Base-by-base conservation (phyloP, 139 green algal genomes). In the Yamagishiella unicocca region DNA sequence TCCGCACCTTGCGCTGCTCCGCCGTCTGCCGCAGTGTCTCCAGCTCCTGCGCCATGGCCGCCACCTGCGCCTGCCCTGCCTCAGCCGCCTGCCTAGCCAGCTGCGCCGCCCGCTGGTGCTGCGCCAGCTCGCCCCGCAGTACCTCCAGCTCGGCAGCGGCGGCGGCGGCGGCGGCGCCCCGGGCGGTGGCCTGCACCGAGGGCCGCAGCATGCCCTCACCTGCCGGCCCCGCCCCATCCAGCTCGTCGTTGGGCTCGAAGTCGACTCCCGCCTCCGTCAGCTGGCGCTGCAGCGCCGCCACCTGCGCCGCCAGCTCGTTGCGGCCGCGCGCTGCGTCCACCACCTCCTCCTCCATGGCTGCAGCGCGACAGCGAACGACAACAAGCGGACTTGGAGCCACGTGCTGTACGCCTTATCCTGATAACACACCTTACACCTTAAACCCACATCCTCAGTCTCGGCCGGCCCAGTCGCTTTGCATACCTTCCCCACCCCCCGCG, bases 11-110 rank as follows among this genome's bases (percentile, higher is more conserved):
- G 61, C 45, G 58, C n/a, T 55, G 42, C 42, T 81, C 75, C 3
- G 76, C 29, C 14, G 55, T 75, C 27, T 53, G 35, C 45, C 75
- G 42, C 75, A 89, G 42, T 25, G 82, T 25, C 45, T 74, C 76
- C 40, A 90, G 45, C 87, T 96, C 85, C 29, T 61, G 27, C 66
- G 78, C 46, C 61, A 94, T 55, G 7, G 61, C 55, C 1, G 83
- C 72, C 33, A 82, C 71, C 64, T 92, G 84, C 40, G 89, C 89
- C 33, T 87, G 62, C 29, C 90, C 85, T 12, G 86, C 66, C 31
- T 75, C 75, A 37, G 80, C 66, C 7, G 76, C 89, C 64, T 46
- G 43, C 64, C 82, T 37, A 8, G 89, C 87, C 37, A 62, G 31
- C 42, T 68, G 45, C 58, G 82, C 50, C 50, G 70, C 79, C 10